A percentile compares a stretch with the other conserved stretches of the same genome.
Conservation (phyloP, 2,329 filamentous ascomycete genomes). For the Cyclaneusma minus region DNA sequence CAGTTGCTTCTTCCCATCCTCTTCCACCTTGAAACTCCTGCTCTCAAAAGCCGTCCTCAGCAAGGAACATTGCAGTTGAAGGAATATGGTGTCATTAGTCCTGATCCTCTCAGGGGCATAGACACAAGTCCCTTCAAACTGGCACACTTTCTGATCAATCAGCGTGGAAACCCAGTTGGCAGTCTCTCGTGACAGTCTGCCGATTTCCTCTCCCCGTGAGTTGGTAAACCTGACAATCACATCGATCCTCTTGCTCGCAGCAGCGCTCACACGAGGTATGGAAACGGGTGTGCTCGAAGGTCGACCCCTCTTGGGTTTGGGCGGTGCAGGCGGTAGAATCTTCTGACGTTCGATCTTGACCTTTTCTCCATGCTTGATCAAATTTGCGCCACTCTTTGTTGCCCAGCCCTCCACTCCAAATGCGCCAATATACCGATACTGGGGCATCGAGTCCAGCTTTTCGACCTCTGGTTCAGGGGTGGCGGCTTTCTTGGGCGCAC, state of each 20-base stretch:
- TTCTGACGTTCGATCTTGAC: slow-evolving; percentile 79
- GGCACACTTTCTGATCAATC: slow-evolving; percentile 79
- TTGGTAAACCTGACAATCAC: slow-evolving; percentile 88
- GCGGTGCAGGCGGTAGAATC: slow-evolving; percentile 40
- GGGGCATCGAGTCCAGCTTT: slow-evolving; percentile 23
- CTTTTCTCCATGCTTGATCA: slow-evolving; percentile 69
- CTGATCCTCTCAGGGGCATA: slow-evolving; percentile 73
- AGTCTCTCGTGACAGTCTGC: slow-evolving; percentile 70
- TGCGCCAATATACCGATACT: slow-evolving; percentile 67
- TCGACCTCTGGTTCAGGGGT: slow-evolving; percentile 1
- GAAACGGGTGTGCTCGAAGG: no score
- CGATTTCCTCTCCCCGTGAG: slow-evolving; percentile 62
- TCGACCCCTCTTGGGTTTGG: slow-evolving; percentile 26
- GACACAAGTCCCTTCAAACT: slow-evolving; percentile 75
- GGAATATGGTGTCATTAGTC: slow-evolving; percentile 86
- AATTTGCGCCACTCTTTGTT: slow-evolving; percentile 61
- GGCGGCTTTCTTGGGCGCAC: slow-evolving; percentile 17
- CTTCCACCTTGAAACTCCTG: slow-evolving; percentile 41
- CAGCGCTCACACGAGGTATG: slow-evolving; percentile 24
- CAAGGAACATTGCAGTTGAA: slow-evolving; percentile 71
- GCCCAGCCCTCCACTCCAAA: slow-evolving; percentile 90
- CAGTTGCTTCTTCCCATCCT: slow-evolving; percentile 56
- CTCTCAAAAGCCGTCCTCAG: slow-evolving; percentile 59
- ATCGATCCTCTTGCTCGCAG: slow-evolving; percentile 56
- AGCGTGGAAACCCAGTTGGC: slow-evolving; percentile 86